Conservation (phyloP, 176 grass and related monocot species). For the maize (Zea mays) region Zm-B73-REFERENCE-NAM-5.0 NC_050096.1:39685501-39686000, state of each 20-base stretch:
- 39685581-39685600: slow-evolving; percentile 60
- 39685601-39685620: slow-evolving; percentile 83
- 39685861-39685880: slow-evolving; percentile 67
- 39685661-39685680: slow-evolving; percentile 77
- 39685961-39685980: slow-evolving; percentile 35
- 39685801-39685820: slow-evolving; percentile 63
- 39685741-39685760: slow-evolving; percentile 81
- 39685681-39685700: slow-evolving; percentile 65
- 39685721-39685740: slow-evolving; percentile 51
- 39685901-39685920: slow-evolving; percentile 55
- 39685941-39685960: slow-evolving; percentile 65
- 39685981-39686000: slow-evolving; percentile 87
- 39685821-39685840: slow-evolving; percentile 62
- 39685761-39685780: slow-evolving; percentile 54
- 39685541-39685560: slow-evolving; percentile 6
- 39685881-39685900: slow-evolving; percentile 69
- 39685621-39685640: slow-evolving; percentile 68
- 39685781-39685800: slow-evolving; percentile 82
- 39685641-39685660: slow-evolving; percentile 55
- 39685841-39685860: slow-evolving; percentile 74
- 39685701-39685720: slow-evolving; percentile 46
- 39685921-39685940: slow-evolving; percentile 72
- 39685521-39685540: neutral
- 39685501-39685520: slow-evolving; percentile 15
- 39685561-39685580: slow-evolving; percentile 6